Evolutionary conservation across 257 asterid genomes (phyloP), one percentile per base, ranked within the genome.

Genomic region (Solanum dulcamara): DNA sequence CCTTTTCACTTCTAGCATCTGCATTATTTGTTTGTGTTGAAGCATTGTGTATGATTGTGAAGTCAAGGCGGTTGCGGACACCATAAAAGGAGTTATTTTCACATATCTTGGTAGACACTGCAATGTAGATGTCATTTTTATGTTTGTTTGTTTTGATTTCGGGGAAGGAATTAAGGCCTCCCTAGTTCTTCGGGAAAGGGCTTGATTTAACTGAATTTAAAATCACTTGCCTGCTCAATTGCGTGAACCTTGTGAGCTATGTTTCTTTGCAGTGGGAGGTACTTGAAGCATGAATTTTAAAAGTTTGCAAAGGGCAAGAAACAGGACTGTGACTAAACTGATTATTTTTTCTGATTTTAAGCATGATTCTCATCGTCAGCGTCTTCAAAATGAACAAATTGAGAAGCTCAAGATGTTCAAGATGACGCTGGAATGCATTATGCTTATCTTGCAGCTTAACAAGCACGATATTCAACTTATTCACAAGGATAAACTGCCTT

Each of bases 321-420:
- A 46, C 35, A 75, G 2, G 26, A 26, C 33, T 75, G 10, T 44
- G 1, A 15, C 80, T 42, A 0, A 64, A 66, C 53, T 57, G 51
- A 42, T 83, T 38, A 67, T 0, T 51, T 11, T 64, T 20, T 22
- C 81, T 85, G 83, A 53, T 80, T 89, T 92, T 89, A 93, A 95
- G 94, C 95, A 92, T 67, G 95, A 92, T 87, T 80, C 94, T 77
- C 89, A 88, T 88, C 95, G 97, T 79, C 99, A 92, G 86, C 94
- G 86, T 84, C 94, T 94, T 14, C 89, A 90, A 85, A 92, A 88
- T 80, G 98, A 94, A 66, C 93, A 92, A 75, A 89, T 93, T 81
- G 98, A 96, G 14, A 95, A 92, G 86, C 93, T 96, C 37, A 89
- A 90, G 85, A 81, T 88, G 85, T 96, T 89, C 64, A 95, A 95